These are phyloP conservation scores for Penicillium roqueforti DNA, from an alignment of 495 filamentous ascomycete species.

Conservation along the genomic window DNA sequence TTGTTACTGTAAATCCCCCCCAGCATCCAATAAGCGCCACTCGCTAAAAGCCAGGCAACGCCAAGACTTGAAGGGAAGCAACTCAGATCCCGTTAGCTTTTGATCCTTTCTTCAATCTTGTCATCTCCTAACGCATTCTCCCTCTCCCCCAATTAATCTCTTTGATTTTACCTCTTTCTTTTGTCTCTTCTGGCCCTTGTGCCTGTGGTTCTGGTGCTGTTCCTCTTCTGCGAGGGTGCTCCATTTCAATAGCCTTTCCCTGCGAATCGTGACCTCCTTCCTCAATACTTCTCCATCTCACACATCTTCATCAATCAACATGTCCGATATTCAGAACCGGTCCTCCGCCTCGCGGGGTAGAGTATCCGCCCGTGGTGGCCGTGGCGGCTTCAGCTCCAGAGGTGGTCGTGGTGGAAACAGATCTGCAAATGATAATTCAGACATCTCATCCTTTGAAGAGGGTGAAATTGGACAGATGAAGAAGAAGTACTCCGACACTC, in stretches of 20 bases:
- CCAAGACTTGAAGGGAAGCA: slow-evolving; percentile 32
- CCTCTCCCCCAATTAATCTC: slow-evolving; percentile 28
- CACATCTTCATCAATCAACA: slow-evolving; percentile 43
- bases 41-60: slow-evolving; percentile 34
- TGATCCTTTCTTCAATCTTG: slow-evolving; percentile 25
- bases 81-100: slow-evolving; percentile 31
- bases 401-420: slow-evolving; percentile 62
- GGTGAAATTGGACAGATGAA: slow-evolving; percentile 89
- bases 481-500: slow-evolving; percentile 72
- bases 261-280: slow-evolving; percentile 33
- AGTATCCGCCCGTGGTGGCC: slow-evolving; percentile 74
- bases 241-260: slow-evolving; percentile 24
- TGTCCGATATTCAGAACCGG: slow-evolving; percentile 92
- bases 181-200: slow-evolving; percentile 38
- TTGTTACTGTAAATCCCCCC: slow-evolving; percentile 1
- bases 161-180: slow-evolving; percentile 24
- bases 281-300: slow-evolving; percentile 35
- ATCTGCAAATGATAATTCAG: slow-evolving; percentile 64
- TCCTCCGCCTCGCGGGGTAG: slow-evolving; percentile 72
- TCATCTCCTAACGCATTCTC: slow-evolving; percentile 25
- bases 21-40: slow-evolving; percentile 28
- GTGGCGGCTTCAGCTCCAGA: slow-evolving; percentile 73
- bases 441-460: slow-evolving; percentile 60
- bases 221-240: slow-evolving; percentile 42
- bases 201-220: slow-evolving; percentile 37